Percentiles rank a stretch among this genome's conserved stretches.
These are phyloP conservation scores for Lepraria neglecta DNA, from an alignment of 495 filamentous ascomycete species.

Conservation along the genomic window DNA sequence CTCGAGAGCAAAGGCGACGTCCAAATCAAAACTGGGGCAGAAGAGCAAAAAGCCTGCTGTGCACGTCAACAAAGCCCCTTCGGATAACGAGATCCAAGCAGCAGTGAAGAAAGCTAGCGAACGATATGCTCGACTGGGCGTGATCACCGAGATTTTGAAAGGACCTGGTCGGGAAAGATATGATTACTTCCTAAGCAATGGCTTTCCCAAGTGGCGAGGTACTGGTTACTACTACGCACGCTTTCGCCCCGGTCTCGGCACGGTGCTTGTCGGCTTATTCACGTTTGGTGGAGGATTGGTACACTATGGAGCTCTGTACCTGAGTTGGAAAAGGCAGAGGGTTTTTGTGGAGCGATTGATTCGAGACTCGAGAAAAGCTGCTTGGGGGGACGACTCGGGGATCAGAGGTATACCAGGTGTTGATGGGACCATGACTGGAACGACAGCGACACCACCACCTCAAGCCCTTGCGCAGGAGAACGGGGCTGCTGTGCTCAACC, in stretches of 20 bases:
- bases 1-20: constrained; percentile 54
- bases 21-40: constrained; percentile 49
- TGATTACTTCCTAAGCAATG: constrained; percentile 89
- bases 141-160: constrained; percentile 78
- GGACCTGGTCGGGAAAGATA: constrained; percentile 78
- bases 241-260: constrained; percentile 81
- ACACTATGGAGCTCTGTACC: constrained; percentile 76
- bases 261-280: constrained; percentile 78
- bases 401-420: constrained; percentile 63
- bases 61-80: constrained; percentile 63
- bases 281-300: constrained; percentile 73
- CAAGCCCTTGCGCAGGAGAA: constrained; percentile 36
- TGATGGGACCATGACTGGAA: constrained; percentile 41
- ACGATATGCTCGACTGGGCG: constrained; percentile 72
- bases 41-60: constrained; percentile 53
- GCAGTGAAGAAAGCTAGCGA: constrained; percentile 72
- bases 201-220: constrained; percentile 93
- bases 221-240: constrained; percentile 97
- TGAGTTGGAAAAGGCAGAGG: constrained; percentile 80
- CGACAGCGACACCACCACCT: constrained; percentile 32
- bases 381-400: constrained; percentile 75
- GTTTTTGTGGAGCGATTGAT: constrained; percentile 90
- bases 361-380: constrained; percentile 75
- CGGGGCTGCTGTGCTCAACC: constrained; percentile 62
- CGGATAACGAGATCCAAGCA: constrained; percentile 62